Evolutionary conservation across 1,284 basidiomycete species (phyloP).

Genomic region (Ustilago sp.): DNA sequence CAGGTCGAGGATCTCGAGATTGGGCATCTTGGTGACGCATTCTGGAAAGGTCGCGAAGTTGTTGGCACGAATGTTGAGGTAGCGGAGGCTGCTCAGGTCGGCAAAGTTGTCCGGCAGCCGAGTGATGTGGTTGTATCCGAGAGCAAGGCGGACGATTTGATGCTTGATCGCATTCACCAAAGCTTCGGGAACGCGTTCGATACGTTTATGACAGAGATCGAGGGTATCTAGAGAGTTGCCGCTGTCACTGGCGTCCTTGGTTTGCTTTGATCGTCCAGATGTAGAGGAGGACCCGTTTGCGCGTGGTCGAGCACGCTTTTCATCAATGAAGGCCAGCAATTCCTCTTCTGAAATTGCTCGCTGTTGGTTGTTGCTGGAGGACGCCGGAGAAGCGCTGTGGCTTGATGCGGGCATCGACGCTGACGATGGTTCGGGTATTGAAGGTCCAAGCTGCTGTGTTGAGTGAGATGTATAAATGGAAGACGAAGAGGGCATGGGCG

Average conservation of each 20-base stretch:
- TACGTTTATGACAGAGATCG: slow-evolving; percentile 57
- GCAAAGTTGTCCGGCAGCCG: slow-evolving; percentile 84
- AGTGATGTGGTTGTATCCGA: slow-evolving; percentile 85
- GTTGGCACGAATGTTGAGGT: slow-evolving; percentile 93
- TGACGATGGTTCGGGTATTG: neutral
- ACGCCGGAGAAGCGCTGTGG: slow-evolving; percentile 3
- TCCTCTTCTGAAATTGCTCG: slow-evolving; percentile 48
- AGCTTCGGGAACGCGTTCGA: slow-evolving; percentile 48
- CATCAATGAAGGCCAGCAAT: slow-evolving; percentile 49
- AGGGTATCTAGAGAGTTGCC: slow-evolving; percentile 50
- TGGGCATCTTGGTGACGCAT: slow-evolving; percentile 78
- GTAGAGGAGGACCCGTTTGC: neutral
- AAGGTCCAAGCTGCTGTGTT: slow-evolving; percentile 11
- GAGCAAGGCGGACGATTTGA: slow-evolving; percentile 76
- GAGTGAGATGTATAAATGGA: slow-evolving; percentile 25
- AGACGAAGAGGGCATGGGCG: slow-evolving; percentile 20
- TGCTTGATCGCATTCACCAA: slow-evolving; percentile 54
- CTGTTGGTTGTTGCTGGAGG: slow-evolving; percentile 11
- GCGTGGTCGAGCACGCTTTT: slow-evolving; percentile 31
- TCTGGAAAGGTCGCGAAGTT: slow-evolving; percentile 84
- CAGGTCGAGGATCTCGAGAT: slow-evolving; percentile 92
- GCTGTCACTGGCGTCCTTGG: slow-evolving; percentile 19
- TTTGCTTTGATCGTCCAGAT: slow-evolving; percentile 5
- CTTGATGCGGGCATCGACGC: slow-evolving; percentile 1
- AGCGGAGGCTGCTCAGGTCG: slow-evolving; percentile 81